Evolutionary conservation across 352 stramenopile genomes (phyloP).

Genomic region (Phytophthora tubulina): DNA sequence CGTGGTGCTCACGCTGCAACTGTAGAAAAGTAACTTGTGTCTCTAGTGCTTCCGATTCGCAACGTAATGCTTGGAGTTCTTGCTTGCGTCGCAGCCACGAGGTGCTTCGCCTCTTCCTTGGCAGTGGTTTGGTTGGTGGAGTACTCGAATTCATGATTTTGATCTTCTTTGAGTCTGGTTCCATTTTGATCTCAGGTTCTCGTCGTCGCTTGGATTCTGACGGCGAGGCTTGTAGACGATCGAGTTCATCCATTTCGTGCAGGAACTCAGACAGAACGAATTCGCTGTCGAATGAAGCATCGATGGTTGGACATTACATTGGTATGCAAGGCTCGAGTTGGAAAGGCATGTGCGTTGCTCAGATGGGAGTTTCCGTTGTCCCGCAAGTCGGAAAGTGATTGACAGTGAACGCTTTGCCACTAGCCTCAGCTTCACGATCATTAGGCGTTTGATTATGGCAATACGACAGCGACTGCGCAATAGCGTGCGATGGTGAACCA

Average conservation of each 20-base stretch:
- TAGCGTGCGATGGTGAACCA: conserved; percentile 1
- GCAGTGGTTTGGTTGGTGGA: not conserved
- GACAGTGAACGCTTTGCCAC: conserved; percentile 3
- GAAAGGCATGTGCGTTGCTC: conserved; percentile 6
- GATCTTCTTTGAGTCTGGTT: conserved; percentile 8
- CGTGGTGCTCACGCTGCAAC: conserved; percentile 1
- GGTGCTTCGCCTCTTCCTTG: conserved; percentile 24
- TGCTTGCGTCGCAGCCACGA: conserved; percentile 46
- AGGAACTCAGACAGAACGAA: conserved; percentile 29
- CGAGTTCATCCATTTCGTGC: conserved; percentile 36
- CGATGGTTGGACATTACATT: not conserved
- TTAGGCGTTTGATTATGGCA: conserved; percentile 18
- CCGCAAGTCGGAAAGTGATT: conserved; percentile 38
- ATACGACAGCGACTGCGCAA: not conserved
- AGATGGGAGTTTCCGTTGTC: not conserved
- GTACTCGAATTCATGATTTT: not conserved
- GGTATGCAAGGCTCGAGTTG: conserved; percentile 5
- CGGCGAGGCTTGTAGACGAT: conserved; percentile 14
- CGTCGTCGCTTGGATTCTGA: conserved; percentile 3
- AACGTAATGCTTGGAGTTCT: conserved; percentile 26
- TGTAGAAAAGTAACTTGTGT: conserved; percentile 16
- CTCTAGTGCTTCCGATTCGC: conserved; percentile 22
- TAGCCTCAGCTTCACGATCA: not conserved
- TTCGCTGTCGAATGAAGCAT: conserved; percentile 27
- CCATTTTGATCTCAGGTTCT: not conserved